Base-by-base conservation (phyloP, 352 stramenopile species). In the Pythium aquatile region DNA sequence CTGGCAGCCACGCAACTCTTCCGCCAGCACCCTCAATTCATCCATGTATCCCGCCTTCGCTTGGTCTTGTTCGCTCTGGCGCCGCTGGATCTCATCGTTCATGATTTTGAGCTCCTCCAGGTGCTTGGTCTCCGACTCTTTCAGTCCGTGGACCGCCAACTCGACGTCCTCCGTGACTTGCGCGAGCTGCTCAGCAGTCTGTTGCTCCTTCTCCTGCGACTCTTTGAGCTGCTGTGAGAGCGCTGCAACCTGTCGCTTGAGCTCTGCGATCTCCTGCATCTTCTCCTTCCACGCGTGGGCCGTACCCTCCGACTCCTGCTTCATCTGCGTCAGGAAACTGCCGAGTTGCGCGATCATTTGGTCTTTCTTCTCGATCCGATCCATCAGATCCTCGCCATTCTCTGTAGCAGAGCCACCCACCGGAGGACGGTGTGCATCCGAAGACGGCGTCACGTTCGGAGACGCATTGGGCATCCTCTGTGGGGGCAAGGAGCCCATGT, bases 281-380 rank as follows among this genome's bases (percentile, higher is more conserved):
- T 87, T 87, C 32, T 87, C 81, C 11, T 86, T 85, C 79, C 79
- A 88, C 4, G 75, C 78, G 17, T 68, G 68, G 0, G 78, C 72
- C 3, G 73, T 88, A 2, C 79, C 79, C 57, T 91, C 79, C 0
- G 79, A 84, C 16, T 91, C 79, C 40, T 89, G 82, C 61, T 91
- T 83, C 76, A 91, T 88, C 46, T 91, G 82, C 1, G 78, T 71
- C 5, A 91, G 57, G n/a, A 91, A 83, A 0, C 78, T 84, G 13
- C 79, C 79, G n/a, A 91, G 67, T 39, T 91, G 82, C 1, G 75
- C 68, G 14, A 91, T 73, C 65, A 89, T 87, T 26, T 87, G 77
- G 1, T 83, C 79, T 56, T 85, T 88, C 66, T 85, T 87, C 40
- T 90, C 74, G 14, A 77, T 67, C 0, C 74, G 65, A 17, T 69